A percentile compares a stretch with the other conserved stretches of the same genome.
Evolutionary conservation across 176 grass and related monocot genomes (phyloP).

Genomic region (Pontederia paniculata): DNA sequence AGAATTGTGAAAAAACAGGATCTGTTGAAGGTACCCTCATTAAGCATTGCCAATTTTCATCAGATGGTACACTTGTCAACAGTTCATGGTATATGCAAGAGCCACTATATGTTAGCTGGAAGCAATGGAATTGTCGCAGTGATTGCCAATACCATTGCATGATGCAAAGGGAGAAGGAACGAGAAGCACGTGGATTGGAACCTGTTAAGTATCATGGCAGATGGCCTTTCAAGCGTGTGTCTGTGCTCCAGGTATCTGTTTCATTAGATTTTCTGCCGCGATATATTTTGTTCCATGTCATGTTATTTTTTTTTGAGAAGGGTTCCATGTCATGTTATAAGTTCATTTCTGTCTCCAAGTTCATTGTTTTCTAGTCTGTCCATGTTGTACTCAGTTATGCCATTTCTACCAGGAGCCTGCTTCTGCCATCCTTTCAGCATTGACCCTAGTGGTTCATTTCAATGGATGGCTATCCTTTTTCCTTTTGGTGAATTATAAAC

Average conservation of each 20-base stretch:
- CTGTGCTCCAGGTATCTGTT: slow-evolving; percentile 71
- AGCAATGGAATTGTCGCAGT: slow-evolving; percentile 89
- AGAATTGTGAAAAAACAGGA: slow-evolving; percentile 57
- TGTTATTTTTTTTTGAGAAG: too few relatives aligned
- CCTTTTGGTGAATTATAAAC: slow-evolving; percentile 66
- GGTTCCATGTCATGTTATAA: not conserved
- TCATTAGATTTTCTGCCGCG: not conserved
- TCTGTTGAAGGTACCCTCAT: slow-evolving; percentile 44
- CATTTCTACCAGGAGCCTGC: slow-evolving; percentile 52
- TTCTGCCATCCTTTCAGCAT: slow-evolving; percentile 64
- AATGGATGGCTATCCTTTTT: slow-evolving; percentile 93
- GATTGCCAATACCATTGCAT: slow-evolving; percentile 88
- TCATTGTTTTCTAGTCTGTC: not conserved
- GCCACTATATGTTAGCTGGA: slow-evolving; percentile 75
- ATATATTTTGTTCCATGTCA: too few relatives aligned
- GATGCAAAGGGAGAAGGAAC: slow-evolving; percentile 76
- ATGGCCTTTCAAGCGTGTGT: slow-evolving; percentile 74
- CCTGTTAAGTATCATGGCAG: slow-evolving; percentile 83
- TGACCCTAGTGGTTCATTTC: slow-evolving; percentile 72
- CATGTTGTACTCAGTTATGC: not conserved
- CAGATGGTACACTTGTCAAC: slow-evolving; percentile 28
- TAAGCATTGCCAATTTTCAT: slow-evolving; percentile 41
- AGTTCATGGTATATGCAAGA: slow-evolving; percentile 76
- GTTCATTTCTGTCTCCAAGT: not conserved
- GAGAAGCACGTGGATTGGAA: slow-evolving; percentile 36